These are phyloP conservation scores for Rasamsonia emersonii DNA, from an alignment of 2,329 filamentous ascomycete genomes.

Conservation along the genomic window DNA sequence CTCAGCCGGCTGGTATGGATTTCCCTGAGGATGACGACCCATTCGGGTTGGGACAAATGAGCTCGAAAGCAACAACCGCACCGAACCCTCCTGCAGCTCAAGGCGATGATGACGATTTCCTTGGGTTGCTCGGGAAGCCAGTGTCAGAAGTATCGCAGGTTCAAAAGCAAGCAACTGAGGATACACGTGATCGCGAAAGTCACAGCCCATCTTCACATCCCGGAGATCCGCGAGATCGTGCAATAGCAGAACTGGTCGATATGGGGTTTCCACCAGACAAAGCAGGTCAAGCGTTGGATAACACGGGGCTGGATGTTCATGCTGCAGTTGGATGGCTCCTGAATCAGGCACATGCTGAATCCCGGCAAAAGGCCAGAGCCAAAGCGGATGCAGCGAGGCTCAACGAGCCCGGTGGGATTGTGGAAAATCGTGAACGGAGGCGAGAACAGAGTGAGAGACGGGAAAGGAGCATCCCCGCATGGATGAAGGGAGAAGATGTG, in stretches of 20 bases:
- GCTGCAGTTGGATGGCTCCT: slow-evolving; percentile 81
- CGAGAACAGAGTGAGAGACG: slow-evolving; percentile 17
- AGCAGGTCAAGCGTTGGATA: slow-evolving; percentile 67
- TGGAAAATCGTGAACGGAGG: slow-evolving; percentile 15
- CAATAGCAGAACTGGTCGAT: slow-evolving; percentile 81
- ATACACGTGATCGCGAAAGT: slow-evolving; percentile 9
- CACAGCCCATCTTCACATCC: slow-evolving; percentile 17
- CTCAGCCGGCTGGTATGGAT: slow-evolving; percentile 16
- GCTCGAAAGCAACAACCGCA: slow-evolving; percentile 41
- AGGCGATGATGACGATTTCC: slow-evolving; percentile 54
- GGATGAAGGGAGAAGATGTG: slow-evolving; percentile 50
- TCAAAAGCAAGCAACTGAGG: slow-evolving; percentile 17
- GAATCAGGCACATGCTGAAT: slow-evolving; percentile 80
- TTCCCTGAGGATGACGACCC: slow-evolving; percentile 66
- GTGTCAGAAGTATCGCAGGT: slow-evolving; percentile 42
- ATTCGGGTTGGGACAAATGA: slow-evolving; percentile 67
- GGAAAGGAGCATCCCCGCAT: slow-evolving; percentile 42
- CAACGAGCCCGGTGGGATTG: slow-evolving; percentile 1
- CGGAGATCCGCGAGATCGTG: slow-evolving; percentile 57
- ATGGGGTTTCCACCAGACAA: slow-evolving; percentile 89
- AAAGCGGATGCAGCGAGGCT: slow-evolving; percentile 14
- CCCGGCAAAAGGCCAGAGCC: slow-evolving; percentile 57
- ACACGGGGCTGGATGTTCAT: slow-evolving; percentile 75
- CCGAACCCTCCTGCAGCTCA: slow-evolving; percentile 33
- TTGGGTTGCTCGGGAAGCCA: slow-evolving; percentile 53